These are phyloP conservation scores for Codiaeum variegatum DNA, from an alignment of 441 rosid species.

Conservation along the genomic window DNA sequence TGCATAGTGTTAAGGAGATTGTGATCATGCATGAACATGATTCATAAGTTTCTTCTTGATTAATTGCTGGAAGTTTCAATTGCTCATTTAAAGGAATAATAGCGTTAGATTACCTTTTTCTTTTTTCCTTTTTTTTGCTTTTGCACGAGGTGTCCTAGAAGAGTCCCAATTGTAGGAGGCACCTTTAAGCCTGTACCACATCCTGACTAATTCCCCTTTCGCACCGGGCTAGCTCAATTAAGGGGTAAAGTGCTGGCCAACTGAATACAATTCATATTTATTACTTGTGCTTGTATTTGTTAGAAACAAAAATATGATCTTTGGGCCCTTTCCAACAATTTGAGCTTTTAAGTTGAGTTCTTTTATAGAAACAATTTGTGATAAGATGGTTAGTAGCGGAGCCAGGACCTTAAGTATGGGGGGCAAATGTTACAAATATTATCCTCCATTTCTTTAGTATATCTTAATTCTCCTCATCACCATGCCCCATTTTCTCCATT, in stretches of 20 bases:
- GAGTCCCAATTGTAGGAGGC: no score
- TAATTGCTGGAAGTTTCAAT: background rate
- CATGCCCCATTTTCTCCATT: no score
- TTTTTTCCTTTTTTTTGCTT: background rate
- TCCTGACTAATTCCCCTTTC: no score
- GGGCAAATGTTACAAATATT: no score
- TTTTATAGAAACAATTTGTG: background rate
- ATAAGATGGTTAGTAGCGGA: no score
- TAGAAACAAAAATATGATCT: background rate
- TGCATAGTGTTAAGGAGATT: background rate
- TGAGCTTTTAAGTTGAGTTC: conserved; percentile 3
- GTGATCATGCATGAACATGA: background rate
- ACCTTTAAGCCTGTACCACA: no score
- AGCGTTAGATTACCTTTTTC: background rate
- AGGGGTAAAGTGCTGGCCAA: no score
- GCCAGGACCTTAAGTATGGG: no score
- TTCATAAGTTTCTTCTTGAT: background rate
- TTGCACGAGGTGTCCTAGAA: no score
- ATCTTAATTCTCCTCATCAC: no score
- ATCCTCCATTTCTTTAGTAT: no score
- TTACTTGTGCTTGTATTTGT: background rate
- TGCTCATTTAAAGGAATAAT: background rate
- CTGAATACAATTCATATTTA: background rate
- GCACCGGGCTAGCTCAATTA: no score
- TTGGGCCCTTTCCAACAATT: background rate